These are phyloP conservation scores for Proliferodiscus dingleyae DNA, from an alignment of 2,329 filamentous ascomycete species.

Conservation along the genomic window DNA sequence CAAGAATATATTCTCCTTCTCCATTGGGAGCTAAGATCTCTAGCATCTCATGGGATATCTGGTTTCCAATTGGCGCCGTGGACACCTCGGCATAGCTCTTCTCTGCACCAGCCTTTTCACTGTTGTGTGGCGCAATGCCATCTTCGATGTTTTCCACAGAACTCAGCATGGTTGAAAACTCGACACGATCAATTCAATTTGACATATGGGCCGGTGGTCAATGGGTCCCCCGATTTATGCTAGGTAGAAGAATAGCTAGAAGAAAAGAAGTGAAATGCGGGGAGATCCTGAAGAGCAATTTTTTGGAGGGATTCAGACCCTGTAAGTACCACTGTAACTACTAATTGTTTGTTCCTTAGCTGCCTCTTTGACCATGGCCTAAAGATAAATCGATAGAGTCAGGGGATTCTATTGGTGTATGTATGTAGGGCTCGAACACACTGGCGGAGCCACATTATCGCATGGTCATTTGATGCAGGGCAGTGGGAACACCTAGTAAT, in stretches of 20 bases:
- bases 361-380: background rate
- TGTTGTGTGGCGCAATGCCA: slow-evolving; percentile 2
- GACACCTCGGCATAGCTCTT: slow-evolving; percentile 22
- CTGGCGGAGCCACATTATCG: background rate
- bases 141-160: slow-evolving; percentile 11
- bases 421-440: background rate
- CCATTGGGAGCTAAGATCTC: slow-evolving; percentile 40
- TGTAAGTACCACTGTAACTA: too few relatives aligned
- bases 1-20: slow-evolving; percentile 39
- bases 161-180: slow-evolving; percentile 11
- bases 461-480: too few relatives aligned
- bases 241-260: too few relatives aligned
- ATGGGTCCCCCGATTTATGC: background rate
- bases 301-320: too few relatives aligned
- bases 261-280: too few relatives aligned
- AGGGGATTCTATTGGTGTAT: background rate
- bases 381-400: background rate
- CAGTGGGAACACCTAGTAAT: too few relatives aligned
- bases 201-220: background rate
- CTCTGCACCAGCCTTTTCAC: slow-evolving; percentile 24
- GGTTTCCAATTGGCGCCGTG: slow-evolving; percentile 28
- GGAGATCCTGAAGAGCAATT: too few relatives aligned
- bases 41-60: slow-evolving; percentile 37
- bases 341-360: too few relatives aligned
- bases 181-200: too few relatives aligned